Evolutionary conservation across 2,329 filamentous ascomycete species (phyloP), one percentile per base, ranked within the genome.

Genomic region (Septoria linicola): DNA sequence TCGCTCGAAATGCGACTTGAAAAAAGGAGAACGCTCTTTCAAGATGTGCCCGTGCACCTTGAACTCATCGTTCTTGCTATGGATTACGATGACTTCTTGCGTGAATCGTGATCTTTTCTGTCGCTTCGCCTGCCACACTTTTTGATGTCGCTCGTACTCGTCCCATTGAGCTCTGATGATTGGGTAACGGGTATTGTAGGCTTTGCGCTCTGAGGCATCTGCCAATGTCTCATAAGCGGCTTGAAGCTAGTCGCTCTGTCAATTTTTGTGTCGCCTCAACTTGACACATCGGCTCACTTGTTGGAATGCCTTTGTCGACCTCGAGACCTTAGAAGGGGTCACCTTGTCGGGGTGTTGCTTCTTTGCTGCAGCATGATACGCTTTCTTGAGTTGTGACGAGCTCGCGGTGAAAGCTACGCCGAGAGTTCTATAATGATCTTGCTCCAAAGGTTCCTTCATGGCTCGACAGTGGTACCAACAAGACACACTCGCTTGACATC

Each of bases 341-440:
- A 20, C 19, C 21, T 21, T 46, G 36, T 51, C 49, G 16, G 41
- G 41, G 36, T 51, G 41, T 8, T 39, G 35, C 36, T 46, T 46
- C 25, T 40, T 41, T 17, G 41, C 49, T 27, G 42, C 41, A 19
- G 35, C 25, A 44, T 41, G 25, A 20, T 45, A 51, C 13, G 49
- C 42, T 20, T 34, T 23, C 20, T 46, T 40, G 34, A 51, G 20
- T 13, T 45, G 41, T 25, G 49, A 8, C 11, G 4, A 20, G 1
- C 21, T 46, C 8, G 49, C 49, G 13, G 19, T 41, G 8, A 17
- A 25, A 16, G 32, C 25, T 19, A 51, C 6, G 14, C 41, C 49
- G 23, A 51, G 49, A 13, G 20, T 17, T 30, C 42, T 51, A 25
- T 51, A 51, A 23, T 51, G 41, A 36, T 51, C 49, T 35, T 39